Evolutionary conservation across 164 flowering plant species (phyloP), one percentile per base, ranked within the genome.

Genomic region (Aristolochia californica): DNA sequence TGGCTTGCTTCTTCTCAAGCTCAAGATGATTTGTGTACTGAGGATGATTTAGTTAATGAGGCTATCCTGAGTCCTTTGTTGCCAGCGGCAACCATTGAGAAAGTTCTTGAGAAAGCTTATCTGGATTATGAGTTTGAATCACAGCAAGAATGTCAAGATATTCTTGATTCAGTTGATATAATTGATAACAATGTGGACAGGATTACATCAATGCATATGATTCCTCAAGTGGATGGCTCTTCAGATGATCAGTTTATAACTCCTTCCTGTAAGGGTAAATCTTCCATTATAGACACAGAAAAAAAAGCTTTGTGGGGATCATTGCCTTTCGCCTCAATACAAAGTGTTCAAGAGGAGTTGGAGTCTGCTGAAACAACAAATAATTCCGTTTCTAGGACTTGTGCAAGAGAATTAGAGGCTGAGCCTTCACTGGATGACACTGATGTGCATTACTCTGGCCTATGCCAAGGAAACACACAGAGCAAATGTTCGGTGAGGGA

Each of bases 1-100:
- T 94, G 99, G 99, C 81, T 94, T 71, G 95, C 89, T 55, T 82
- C 88, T 49, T 87, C 99, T 63, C 96, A 94, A 72, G 93, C 91
- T 55, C 79, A 72, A 52, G 95, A 88, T 62, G 97, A 90, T 59
- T 68, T 90, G 66, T 76, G 79, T 62, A 84, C 93, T 60, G 99
- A 88, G 70, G 97, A 88, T 69, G 94, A 85, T 64, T 85, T 85
- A 74, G 70, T 69, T 62, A 77, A 74, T 53, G 88, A 87, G 62
- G 66, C 77, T 16, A 83, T 85, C 69, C 56, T 89, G 70, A 80
- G 78, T 72, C 91, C 96, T 28, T 72, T 87, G 59, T 61, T 89
- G 59, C 87, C 91, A 21, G 73, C 77, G 59, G 64, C 76, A 56
- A 60, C 77, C 28, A 72, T 87, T 54, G 76, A 78, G 53, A 74